phyloP scores from a whole-genome alignment of 192 early-diverging fungal species.

The Coemansia sp. region DNA sequence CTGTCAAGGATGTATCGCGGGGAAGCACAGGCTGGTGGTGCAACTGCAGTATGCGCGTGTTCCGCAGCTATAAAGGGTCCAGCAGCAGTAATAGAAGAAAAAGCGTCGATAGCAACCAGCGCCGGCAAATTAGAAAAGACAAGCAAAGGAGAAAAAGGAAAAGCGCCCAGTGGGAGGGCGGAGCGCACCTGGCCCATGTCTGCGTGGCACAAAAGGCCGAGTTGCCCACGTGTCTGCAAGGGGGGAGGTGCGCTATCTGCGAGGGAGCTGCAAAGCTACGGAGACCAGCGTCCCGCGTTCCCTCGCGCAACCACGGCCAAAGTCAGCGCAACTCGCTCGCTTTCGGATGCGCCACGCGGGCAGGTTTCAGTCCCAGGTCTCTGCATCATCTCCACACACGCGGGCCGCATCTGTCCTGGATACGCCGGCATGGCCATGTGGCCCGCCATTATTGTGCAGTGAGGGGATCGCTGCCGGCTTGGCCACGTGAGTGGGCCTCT shows the following conservation, averaged over 20 bases:
- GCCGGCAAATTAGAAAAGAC: background rate
- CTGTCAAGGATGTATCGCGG: too few species aligned
- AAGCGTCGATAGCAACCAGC: background rate
- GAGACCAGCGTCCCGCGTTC: background rate
- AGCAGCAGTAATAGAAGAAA: background rate
- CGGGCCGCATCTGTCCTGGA: background rate
- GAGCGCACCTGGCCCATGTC: background rate
- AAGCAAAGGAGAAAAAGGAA: background rate
- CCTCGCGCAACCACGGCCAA: background rate
- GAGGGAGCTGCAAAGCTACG: background rate
- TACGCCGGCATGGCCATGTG: background rate
- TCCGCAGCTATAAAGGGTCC: background rate
- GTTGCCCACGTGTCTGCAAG: slow-evolving; percentile 1
- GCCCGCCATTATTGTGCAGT: background rate
- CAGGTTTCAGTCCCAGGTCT: background rate
- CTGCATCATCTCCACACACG: background rate
- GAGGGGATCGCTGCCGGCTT: background rate
- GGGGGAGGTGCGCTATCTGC: too few species aligned
- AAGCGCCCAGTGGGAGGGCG: background rate
- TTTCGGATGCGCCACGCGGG: background rate
- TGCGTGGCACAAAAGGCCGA: slow-evolving; percentile 2
- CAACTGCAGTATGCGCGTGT: background rate
- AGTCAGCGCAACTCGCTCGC: background rate
- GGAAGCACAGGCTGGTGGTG: too few species aligned
- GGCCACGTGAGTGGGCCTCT: background rate